phyloP scores from a whole-genome alignment of 257 asterid species.

The Nicotiana otophora region DNA sequence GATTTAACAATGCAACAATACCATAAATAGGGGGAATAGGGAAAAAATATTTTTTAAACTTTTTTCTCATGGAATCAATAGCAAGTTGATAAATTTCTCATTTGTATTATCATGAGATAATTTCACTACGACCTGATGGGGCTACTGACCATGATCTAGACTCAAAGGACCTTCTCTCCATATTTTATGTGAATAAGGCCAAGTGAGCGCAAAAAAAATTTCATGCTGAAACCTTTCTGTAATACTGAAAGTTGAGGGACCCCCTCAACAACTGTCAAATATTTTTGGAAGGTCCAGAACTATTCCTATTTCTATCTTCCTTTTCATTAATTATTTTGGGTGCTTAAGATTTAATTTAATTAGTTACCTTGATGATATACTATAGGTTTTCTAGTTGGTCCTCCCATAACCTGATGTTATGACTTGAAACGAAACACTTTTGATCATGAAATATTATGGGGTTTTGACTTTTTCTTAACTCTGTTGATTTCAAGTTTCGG shows the following conservation, averaged over 20 bases:
- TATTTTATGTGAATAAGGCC: neutral
- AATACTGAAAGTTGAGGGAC: neutral
- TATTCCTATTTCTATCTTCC: neutral
- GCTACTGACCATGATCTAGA: neutral
- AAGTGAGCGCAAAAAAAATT: neutral
- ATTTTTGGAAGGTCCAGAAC: neutral
- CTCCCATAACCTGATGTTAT: too few species aligned
- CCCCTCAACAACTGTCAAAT: neutral
- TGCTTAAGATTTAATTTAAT: neutral
- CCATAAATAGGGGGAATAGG: too few species aligned
- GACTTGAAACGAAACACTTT: neutral
- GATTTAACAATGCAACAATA: too few species aligned
- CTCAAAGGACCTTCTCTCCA: neutral
- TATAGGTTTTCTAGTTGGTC: neutral
- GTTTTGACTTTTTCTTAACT: neutral
- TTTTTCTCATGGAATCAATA: too few species aligned
- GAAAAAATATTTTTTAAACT: too few species aligned
- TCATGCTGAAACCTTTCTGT: neutral
- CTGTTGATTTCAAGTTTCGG: neutral
- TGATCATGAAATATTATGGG: neutral
- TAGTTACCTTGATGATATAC: neutral
- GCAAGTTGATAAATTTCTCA: too few species aligned
- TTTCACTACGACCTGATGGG: neutral
- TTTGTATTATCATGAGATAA: constrained; percentile 4
- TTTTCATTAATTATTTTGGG: neutral